Evolutionary conservation across 169 alveolate species (phyloP).

Genomic region (Sarcocystis neurona): DNA sequence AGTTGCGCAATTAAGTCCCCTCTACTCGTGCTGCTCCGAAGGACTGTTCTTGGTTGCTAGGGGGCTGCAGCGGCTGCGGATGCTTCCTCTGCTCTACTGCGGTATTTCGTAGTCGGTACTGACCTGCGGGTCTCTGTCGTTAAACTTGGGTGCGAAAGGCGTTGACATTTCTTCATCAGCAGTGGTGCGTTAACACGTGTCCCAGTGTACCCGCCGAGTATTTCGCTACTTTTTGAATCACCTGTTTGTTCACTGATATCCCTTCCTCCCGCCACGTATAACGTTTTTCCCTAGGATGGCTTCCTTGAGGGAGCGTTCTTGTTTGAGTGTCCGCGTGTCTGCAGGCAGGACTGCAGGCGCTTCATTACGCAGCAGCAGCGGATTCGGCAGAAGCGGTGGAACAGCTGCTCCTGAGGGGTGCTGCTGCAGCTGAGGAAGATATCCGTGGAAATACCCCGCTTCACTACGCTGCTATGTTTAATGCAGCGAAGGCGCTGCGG

Average conservation of each 20-base stretch:
- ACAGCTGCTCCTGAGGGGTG: slow-evolving; percentile 44
- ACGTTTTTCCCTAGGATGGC: too few relatives aligned
- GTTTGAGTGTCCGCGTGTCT: not conserved
- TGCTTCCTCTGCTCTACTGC: not conserved
- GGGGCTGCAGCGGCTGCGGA: not conserved
- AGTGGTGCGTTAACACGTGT: too few relatives aligned
- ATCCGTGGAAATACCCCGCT: slow-evolving; percentile 56
- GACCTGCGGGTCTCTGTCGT: too few relatives aligned
- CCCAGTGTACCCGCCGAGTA: too few relatives aligned
- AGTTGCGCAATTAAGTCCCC: too few relatives aligned
- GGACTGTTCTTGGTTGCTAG: too few relatives aligned
- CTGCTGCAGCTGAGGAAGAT: slow-evolving; percentile 23
- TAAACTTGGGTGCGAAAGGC: too few relatives aligned
- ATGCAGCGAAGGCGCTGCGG: slow-evolving; percentile 11
- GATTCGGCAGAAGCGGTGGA: slow-evolving; percentile 32
- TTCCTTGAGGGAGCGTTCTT: not conserved
- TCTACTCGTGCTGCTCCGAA: not conserved
- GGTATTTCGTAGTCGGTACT: too few relatives aligned
- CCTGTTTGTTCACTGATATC: too few relatives aligned
- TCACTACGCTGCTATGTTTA: slow-evolving; percentile 61
- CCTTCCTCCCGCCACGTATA: too few relatives aligned
- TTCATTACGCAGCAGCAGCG: slow-evolving; percentile 60
- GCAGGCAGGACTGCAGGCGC: slow-evolving; percentile 56
- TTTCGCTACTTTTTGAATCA: too few relatives aligned
- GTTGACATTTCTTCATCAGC: too few relatives aligned